A percentile compares a stretch with the other conserved stretches of the same genome.
Conservation (phyloP, 768 basidiomycete genomes). For the Lactarius deliciosus region DNA sequence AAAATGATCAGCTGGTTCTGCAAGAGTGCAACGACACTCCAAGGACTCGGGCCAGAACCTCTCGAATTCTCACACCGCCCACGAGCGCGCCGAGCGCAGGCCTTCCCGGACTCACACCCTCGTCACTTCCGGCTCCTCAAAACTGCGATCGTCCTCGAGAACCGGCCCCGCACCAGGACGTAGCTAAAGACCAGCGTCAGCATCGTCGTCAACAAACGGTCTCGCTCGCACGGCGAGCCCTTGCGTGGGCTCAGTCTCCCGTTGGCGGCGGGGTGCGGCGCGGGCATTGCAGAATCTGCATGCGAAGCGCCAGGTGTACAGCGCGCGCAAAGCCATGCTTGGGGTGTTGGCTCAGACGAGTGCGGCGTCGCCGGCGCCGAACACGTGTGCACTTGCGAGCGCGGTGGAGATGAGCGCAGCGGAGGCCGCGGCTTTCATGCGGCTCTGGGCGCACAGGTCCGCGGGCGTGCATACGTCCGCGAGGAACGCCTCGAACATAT, state of each 20-base stretch:
- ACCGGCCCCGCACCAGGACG: neutral
- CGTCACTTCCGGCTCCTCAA: neutral
- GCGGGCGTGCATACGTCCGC: constrained; percentile 67
- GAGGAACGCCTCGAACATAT: constrained; percentile 85
- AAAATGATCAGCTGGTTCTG: too few species aligned
- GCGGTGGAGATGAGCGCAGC: constrained; percentile 60
- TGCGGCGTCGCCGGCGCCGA: constrained; percentile 57
- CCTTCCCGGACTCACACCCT: too few species aligned
- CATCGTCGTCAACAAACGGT: too few species aligned
- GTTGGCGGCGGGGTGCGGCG: neutral
- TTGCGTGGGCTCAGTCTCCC: neutral
- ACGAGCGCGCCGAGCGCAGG: too few species aligned
- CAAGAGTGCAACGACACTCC: too few species aligned
- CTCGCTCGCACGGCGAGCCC: neutral
- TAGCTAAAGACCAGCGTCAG: neutral
- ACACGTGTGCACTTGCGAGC: constrained; percentile 42
- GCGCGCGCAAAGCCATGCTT: constrained; percentile 63
- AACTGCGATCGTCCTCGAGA: neutral
- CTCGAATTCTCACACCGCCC: too few species aligned
- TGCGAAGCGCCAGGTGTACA: constrained; percentile 56
- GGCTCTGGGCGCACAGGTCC: constrained; percentile 70
- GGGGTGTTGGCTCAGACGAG: constrained; percentile 76
- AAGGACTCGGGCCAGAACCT: too few species aligned
- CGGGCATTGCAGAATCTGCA: constrained; percentile 44
- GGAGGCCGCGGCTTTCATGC: constrained; percentile 84